phyloP scores from a whole-genome alignment of 495 filamentous ascomycete genomes.

The Daldinia decipiens region DNA sequence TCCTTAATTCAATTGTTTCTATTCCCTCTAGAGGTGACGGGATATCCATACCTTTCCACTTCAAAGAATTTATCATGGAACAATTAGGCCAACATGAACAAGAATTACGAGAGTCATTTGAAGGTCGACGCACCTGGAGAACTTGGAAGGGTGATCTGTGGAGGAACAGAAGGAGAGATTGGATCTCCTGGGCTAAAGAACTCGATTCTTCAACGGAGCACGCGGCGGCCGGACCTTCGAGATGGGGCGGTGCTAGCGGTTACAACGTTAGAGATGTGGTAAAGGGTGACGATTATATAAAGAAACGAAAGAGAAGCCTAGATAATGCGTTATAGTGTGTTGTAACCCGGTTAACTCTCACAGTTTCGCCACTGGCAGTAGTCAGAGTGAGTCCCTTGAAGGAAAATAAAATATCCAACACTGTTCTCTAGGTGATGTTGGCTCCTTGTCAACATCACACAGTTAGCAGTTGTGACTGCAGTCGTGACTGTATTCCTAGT shows the following conservation, averaged over 20 bases:
- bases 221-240: slow-evolving; percentile 5
- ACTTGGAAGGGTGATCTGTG: slow-evolving; percentile 93
- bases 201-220: slow-evolving; percentile 44
- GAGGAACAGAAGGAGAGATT: slow-evolving; percentile 69
- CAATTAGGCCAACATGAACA: slow-evolving; percentile 64
- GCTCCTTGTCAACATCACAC: background rate
- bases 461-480: background rate
- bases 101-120: slow-evolving; percentile 73
- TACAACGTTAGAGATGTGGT: background rate
- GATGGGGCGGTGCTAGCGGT: slow-evolving; percentile 12
- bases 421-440: background rate
- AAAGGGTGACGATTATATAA: slow-evolving; percentile 4
- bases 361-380: background rate
- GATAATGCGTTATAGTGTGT: slow-evolving; percentile 4
- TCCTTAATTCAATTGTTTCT: slow-evolving; percentile 80
- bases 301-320: slow-evolving; percentile 17
- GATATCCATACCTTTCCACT: slow-evolving; percentile 60
- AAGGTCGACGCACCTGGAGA: slow-evolving; percentile 86
- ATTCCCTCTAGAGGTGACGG: slow-evolving; percentile 61
- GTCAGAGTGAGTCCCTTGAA: background rate
- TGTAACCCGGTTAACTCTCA: background rate
- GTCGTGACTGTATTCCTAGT: background rate
- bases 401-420: slow-evolving; percentile 6
- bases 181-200: slow-evolving; percentile 74
- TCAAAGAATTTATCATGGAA: slow-evolving; percentile 63